Base-by-base conservation (phyloP, 2,329 filamentous ascomycete genomes). In the Phaeoacremonium minimum region DNA sequence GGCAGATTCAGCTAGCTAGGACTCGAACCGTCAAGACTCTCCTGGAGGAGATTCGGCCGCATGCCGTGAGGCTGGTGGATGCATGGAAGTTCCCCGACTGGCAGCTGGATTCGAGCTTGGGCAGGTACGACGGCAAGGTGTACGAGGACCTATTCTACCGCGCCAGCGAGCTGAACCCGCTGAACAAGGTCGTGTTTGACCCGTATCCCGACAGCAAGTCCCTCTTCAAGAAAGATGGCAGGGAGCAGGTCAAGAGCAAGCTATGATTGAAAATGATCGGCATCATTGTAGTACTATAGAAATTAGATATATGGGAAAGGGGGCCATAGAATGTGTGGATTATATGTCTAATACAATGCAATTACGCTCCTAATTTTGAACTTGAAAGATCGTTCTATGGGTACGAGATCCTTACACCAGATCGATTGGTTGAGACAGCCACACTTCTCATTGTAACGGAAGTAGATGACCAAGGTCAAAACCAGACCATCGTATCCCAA, bases 1-100 rank as follows among this genome's bases (percentile, higher is more conserved):
- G 80, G 22, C 85, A 88, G 63, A 87, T 89, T 51, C 73, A 77
- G 41, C 72, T 88, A 8, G 74, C 82, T 1, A 70, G 82, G 41
- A 83, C 75, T 53, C 71, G 76, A 6, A 80, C 86, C 5, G 81
- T 86, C 69, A 77, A 75, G 50, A n/a, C n/a, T n/a, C 64, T 89
- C 14, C 66, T 89, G 5, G 77, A 81, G 40, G 80, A 87, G 43
- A 78, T 89, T 42, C 69, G 85, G 6, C 85, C 85, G 4, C 85
- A 89, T 52, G 83, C 85, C 1, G 71, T 89, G 12, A 61, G 76
- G 9, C 63, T 89, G 9, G 84, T 87, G 0, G 85, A 89, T 50
- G 67, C 80, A 0, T 89, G 85, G 85, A 75, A 77, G 42, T 86
- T 89, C 60, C 79, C 84, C 2, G 85, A 89, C 54, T 89, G 82